phyloP scores from a whole-genome alignment of 129 eudicot genomes.

The Lonicera japonica region DNA sequence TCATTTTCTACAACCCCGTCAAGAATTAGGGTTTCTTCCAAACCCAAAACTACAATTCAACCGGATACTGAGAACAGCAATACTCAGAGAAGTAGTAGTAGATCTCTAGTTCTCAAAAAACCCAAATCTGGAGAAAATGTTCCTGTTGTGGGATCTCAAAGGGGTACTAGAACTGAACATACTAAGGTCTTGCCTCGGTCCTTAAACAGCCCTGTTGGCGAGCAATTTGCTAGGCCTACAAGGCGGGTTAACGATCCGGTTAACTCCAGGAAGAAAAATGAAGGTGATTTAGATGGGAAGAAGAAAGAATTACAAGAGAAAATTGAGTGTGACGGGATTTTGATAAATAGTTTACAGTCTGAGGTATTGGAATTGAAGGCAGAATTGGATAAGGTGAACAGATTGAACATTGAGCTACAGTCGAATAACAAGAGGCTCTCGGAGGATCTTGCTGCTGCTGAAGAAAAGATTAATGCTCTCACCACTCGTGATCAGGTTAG shows the following conservation, averaged over 20 bases:
- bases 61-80: conserved; percentile 3
- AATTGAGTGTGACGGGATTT: conserved; percentile 2
- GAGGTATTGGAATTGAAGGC: conserved; percentile 13
- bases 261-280: conserved; percentile 10
- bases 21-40: background rate
- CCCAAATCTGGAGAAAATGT: conserved; percentile 14
- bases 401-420: conserved; percentile 15
- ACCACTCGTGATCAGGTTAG: conserved; percentile 14
- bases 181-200: background rate
- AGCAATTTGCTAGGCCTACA: conserved; percentile 11
- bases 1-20: conserved; percentile 10
- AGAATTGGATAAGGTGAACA: conserved; percentile 10
- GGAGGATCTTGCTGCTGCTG: conserved; percentile 16
- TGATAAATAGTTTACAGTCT: conserved; percentile 15
- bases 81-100: background rate
- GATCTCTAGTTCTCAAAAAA: background rate
- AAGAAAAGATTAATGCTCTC: conserved; percentile 10
- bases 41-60: conserved; percentile 4
- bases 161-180: background rate
- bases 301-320: conserved; percentile 8
- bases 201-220: conserved; percentile 5
- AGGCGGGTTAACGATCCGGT: background rate
- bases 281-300: conserved; percentile 1
- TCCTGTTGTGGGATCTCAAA: conserved; percentile 6
- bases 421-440: conserved; percentile 15